phyloP scores from a whole-genome alignment of 2,329 filamentous ascomycete species.

The Aaosphaeria pasadenensis region DNA sequence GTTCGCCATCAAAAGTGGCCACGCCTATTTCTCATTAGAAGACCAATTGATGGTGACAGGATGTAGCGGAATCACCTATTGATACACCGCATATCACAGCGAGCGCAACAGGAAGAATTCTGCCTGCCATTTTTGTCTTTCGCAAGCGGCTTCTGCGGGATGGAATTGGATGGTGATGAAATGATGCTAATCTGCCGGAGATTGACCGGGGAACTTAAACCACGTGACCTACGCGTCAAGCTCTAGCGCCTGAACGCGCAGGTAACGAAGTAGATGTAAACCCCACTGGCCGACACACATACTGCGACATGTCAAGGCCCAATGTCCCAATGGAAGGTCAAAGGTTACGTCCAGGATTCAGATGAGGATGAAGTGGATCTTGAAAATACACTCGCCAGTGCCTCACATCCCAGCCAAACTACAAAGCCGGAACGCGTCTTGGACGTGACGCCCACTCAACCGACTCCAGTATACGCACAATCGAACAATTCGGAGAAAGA shows the following conservation, averaged over 20 bases:
- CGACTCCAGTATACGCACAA: too few relatives aligned
- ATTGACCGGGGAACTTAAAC: too few relatives aligned
- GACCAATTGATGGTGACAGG: not conserved
- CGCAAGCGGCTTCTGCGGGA: not conserved
- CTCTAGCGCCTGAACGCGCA: too few relatives aligned
- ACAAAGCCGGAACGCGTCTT: conserved; percentile 12
- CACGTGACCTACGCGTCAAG: too few relatives aligned
- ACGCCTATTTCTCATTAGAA: conserved; percentile 9
- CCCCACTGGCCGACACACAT: conserved; percentile 8
- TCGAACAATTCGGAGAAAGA: not conserved
- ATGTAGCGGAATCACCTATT: conserved; percentile 13
- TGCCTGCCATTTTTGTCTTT: conserved; percentile 26
- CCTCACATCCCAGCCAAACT: conserved; percentile 3
- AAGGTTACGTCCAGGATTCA: conserved; percentile 50
- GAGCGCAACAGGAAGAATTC: conserved; percentile 29
- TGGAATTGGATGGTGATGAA: too few relatives aligned
- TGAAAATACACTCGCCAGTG: conserved; percentile 16
- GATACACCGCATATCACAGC: conserved; percentile 28
- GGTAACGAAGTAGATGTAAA: not conserved
- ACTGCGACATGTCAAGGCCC: conserved; percentile 33
- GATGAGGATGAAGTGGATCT: conserved; percentile 46
- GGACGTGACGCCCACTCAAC: not conserved
- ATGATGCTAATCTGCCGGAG: too few relatives aligned
- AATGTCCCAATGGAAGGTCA: conserved; percentile 51
- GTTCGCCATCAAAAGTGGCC: conserved; percentile 32